A percentile compares a stretch with the other conserved stretches of the same genome.
Evolutionary conservation across 1,139 yeast genomes (phyloP).

Genomic region (Scheffersomyces illinoinensis): DNA sequence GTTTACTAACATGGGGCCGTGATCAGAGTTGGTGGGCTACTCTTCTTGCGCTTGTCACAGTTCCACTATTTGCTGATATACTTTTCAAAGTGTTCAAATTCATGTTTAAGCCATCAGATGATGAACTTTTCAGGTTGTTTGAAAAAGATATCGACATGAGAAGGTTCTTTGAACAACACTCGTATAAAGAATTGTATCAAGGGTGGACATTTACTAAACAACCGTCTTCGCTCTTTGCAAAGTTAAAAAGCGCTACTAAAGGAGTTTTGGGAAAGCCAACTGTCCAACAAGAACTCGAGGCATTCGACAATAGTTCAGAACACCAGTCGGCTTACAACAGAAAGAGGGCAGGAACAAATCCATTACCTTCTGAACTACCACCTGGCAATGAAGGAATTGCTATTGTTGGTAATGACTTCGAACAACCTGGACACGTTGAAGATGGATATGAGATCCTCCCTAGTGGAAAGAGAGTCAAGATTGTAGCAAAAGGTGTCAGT

Average conservation of each 20-base stretch:
- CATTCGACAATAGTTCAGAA: not conserved
- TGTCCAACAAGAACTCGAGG: not conserved
- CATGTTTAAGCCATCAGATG: constrained; percentile 66
- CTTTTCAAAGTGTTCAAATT: constrained; percentile 57
- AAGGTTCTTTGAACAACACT: constrained; percentile 67
- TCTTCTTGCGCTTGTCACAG: constrained; percentile 52
- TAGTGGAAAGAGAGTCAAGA: constrained; percentile 62
- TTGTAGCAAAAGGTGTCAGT: constrained; percentile 26
- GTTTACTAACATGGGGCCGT: constrained; percentile 71
- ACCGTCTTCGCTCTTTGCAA: constrained; percentile 22
- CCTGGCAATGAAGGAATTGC: constrained; percentile 52
- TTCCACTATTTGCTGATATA: constrained; percentile 69
- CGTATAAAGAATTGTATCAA: constrained; percentile 71
- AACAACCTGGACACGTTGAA: constrained; percentile 15
- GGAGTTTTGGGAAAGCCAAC: constrained; percentile 11
- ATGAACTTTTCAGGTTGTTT: constrained; percentile 73
- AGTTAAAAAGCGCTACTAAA: constrained; percentile 12
- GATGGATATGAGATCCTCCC: constrained; percentile 62
- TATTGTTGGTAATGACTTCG: constrained; percentile 24
- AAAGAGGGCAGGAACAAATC: constrained; percentile 53
- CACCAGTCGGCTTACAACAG: constrained; percentile 38
- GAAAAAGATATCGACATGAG: constrained; percentile 73
- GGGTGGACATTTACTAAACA: constrained; percentile 74
- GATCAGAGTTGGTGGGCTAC: constrained; percentile 89
- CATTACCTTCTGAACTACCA: constrained; percentile 46